Conservation (phyloP, 2,329 filamentous ascomycete species). For the Pseudocercospora eumusae region DNA sequence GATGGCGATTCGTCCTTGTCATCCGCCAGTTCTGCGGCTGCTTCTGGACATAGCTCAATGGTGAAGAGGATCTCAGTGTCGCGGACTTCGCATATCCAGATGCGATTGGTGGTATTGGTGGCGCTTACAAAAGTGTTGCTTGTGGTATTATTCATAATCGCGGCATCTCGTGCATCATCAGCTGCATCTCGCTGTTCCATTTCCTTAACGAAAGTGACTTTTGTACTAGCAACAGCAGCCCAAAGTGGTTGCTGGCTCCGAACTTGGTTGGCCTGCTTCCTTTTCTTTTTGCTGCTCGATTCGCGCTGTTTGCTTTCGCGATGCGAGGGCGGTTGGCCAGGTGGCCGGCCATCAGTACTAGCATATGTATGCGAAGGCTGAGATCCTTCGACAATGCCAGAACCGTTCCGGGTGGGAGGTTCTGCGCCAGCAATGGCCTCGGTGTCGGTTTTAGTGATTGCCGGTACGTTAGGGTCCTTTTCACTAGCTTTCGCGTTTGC, state of each 20-base stretch:
- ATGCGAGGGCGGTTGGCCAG: conserved; percentile 52
- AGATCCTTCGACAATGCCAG: conserved; percentile 28
- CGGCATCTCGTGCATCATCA: conserved; percentile 70
- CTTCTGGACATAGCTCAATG: conserved; percentile 39
- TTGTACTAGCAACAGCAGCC: conserved; percentile 92
- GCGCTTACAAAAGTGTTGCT: conserved; percentile 65
- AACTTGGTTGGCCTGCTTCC: conserved; percentile 88
- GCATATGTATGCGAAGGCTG: conserved; percentile 31
- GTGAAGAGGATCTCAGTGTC: conserved; percentile 74
- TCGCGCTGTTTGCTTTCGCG: conserved; percentile 60
- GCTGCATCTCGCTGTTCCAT: conserved; percentile 72
- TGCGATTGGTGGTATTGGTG: conserved; percentile 59
- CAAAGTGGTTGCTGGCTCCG: conserved; percentile 88
- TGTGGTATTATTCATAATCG: conserved; percentile 70
- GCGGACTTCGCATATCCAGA: conserved; percentile 80
- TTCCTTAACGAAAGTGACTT: conserved; percentile 90
- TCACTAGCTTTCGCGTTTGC: conserved; percentile 42
- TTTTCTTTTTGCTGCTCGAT: conserved; percentile 73
- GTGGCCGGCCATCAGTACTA: conserved; percentile 53
- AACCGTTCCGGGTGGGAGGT: conserved; percentile 22
- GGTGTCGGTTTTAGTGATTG: conserved; percentile 36
- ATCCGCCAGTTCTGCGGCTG: conserved; percentile 29
- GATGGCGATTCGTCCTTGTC: conserved; percentile 44
- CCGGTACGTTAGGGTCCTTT: conserved; percentile 34
- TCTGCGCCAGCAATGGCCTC: conserved; percentile 36